phyloP scores from a whole-genome alignment of 1,284 basidiomycete species.

The Chondrostereum purpureum region DNA sequence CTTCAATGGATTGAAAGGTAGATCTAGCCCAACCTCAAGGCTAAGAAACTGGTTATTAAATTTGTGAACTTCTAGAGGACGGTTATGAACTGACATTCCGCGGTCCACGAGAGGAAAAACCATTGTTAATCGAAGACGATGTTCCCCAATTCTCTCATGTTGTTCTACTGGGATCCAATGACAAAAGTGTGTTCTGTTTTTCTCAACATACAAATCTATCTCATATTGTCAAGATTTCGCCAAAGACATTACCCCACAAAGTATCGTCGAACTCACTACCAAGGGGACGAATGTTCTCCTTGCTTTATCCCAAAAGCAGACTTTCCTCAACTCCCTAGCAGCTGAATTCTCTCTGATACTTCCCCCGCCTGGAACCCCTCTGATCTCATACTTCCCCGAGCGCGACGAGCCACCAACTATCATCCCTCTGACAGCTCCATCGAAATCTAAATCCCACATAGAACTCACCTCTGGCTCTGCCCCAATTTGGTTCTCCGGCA shows the following conservation, averaged over 20 bases:
- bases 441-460: slow-evolving; percentile 22
- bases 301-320: slow-evolving; percentile 71
- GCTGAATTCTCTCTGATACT: slow-evolving; percentile 73
- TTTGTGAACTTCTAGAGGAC: slow-evolving; percentile 47
- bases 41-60: not conserved
- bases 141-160: slow-evolving; percentile 76
- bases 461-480: slow-evolving; percentile 42
- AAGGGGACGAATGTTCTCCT: slow-evolving; percentile 81
- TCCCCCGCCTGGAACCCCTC: slow-evolving; percentile 65
- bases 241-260: slow-evolving; percentile 78
- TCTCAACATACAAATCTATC: not conserved
- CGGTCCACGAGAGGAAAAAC: slow-evolving; percentile 63
- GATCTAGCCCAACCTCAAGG: slow-evolving; percentile 14
- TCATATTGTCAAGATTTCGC: slow-evolving; percentile 48
- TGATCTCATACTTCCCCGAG: slow-evolving; percentile 71
- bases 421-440: slow-evolving; percentile 48
- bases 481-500: slow-evolving; percentile 74
- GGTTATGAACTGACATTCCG: slow-evolving; percentile 84
- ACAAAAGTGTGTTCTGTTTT: slow-evolving; percentile 56
- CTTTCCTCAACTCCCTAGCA: slow-evolving; percentile 63
- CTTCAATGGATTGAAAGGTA: slow-evolving; percentile 74
- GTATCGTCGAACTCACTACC: slow-evolving; percentile 68
- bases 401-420: slow-evolving; percentile 51
- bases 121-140: slow-evolving; percentile 64
- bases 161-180: slow-evolving; percentile 75